A percentile compares a stretch with the other conserved stretches of the same genome.
Conservation (phyloP, 176 grass and related monocot species). For the Ananas comosus region DNA sequence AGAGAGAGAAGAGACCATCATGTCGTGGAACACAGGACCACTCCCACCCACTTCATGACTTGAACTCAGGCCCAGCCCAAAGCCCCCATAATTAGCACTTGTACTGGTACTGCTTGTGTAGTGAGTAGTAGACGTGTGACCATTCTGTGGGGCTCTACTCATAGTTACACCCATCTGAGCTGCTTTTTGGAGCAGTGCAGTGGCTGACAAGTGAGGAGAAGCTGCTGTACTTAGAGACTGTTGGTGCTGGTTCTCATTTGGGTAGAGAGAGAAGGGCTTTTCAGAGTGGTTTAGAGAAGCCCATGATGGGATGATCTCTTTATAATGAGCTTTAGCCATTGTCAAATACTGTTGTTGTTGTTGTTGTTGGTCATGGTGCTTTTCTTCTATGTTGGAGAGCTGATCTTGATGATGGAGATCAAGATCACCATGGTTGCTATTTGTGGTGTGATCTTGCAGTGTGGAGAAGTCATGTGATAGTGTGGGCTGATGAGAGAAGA, state of each 20-base stretch:
- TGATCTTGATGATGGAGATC: conserved; percentile 20
- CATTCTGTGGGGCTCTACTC: conserved; percentile 28
- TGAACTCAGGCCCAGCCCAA: conserved; percentile 7
- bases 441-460: conserved; percentile 17
- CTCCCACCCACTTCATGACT: conserved; percentile 8
- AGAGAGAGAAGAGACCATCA: conserved; percentile 19
- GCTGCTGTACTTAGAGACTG: not conserved
- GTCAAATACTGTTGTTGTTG: conserved; percentile 16
- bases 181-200: conserved; percentile 84
- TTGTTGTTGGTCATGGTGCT: conserved; percentile 21
- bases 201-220: conserved; percentile 75
- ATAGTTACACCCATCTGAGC: conserved; percentile 94
- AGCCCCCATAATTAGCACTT: not conserved
- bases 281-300: conserved; percentile 14
- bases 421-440: conserved; percentile 6
- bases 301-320: conserved; percentile 40
- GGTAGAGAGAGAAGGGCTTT: conserved; percentile 19
- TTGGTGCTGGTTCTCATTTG: not conserved
- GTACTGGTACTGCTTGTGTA: conserved; percentile 9
- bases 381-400: conserved; percentile 21
- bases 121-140: conserved; percentile 37
- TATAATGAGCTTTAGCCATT: conserved; percentile 23
- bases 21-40: conserved; percentile 20
- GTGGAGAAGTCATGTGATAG: conserved; percentile 13
- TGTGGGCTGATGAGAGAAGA: conserved; percentile 18